Evolutionary conservation across 306 rosid species (phyloP).

Genomic region (Acmispon strigosus): DNA sequence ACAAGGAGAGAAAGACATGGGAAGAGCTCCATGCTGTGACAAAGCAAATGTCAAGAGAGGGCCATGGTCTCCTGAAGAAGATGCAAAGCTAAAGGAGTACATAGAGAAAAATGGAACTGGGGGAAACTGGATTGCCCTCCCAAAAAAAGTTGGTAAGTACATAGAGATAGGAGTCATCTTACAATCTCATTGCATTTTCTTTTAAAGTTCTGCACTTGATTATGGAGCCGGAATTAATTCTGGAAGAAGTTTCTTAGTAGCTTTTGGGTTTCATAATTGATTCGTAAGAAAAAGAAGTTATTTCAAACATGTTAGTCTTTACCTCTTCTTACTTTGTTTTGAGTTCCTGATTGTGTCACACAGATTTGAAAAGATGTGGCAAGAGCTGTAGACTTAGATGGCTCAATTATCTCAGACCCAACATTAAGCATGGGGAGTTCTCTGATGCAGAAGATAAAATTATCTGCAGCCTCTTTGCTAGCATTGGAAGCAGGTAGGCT

Average conservation of each 20-base stretch:
- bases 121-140: conserved; percentile 90
- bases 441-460: conserved; percentile 74
- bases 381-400: conserved; percentile 94
- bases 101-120: conserved; percentile 79
- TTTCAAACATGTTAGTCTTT: not conserved
- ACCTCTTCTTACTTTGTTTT: not conserved
- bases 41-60: conserved; percentile 91
- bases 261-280: too few relatives aligned
- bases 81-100: conserved; percentile 61
- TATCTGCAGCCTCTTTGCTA: conserved; percentile 74
- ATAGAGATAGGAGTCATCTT: not conserved
- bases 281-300: too few relatives aligned
- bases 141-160: conserved; percentile 64
- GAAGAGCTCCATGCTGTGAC: conserved; percentile 97
- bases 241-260: too few relatives aligned
- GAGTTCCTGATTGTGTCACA: not conserved
- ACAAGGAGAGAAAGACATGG: conserved; percentile 39
- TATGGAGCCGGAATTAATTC: too few relatives aligned
- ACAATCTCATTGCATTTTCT: not conserved
- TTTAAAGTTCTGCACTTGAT: too few relatives aligned
- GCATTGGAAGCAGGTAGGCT: conserved; percentile 88
- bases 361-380: conserved; percentile 91
- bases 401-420: conserved; percentile 93
- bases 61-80: conserved; percentile 99
- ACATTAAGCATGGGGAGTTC: conserved; percentile 87